These are phyloP conservation scores for Pyrrhoderma lamaoense DNA, from an alignment of 1,284 basidiomycete genomes.

Conservation along the genomic window DNA sequence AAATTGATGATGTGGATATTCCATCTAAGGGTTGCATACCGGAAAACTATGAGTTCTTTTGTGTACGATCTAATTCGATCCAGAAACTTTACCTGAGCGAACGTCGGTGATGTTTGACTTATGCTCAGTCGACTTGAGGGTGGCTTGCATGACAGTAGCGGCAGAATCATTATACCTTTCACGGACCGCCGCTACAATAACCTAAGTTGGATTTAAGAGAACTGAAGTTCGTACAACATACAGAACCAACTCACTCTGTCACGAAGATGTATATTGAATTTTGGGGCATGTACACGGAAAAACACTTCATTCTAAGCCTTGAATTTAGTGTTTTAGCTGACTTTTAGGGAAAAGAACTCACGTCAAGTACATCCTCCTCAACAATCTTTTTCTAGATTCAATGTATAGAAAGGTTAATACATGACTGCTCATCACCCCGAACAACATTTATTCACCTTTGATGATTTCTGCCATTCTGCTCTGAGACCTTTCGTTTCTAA, in stretches of 20 bases:
- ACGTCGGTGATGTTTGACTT: conserved; percentile 57
- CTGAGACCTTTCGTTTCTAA: conserved; percentile 57
- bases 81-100: conserved; percentile 49
- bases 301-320: conserved; percentile 59
- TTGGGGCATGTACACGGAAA: conserved; percentile 84
- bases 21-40: conserved; percentile 40
- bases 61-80: conserved; percentile 7
- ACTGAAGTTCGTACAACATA: neutral
- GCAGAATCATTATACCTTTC: conserved; percentile 76
- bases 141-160: conserved; percentile 62
- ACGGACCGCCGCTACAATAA: conserved; percentile 66
- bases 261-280: conserved; percentile 83
- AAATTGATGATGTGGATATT: conserved; percentile 51
- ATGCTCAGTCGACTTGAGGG: conserved; percentile 61
- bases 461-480: conserved; percentile 38
- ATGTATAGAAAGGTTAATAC: conserved; percentile 1
- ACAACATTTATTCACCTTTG: conserved; percentile 39
- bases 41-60: no score
- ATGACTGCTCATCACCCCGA: neutral
- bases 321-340: neutral
- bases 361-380: conserved; percentile 60
- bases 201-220: conserved; percentile 26
- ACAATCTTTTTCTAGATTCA: conserved; percentile 44
- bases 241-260: conserved; percentile 59
- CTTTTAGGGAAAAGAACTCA: conserved; percentile 30